Evolutionary conservation across 2,329 filamentous ascomycete species (phyloP), one percentile per base, ranked within the genome.

Genomic region (Bipolaris bicolor): DNA sequence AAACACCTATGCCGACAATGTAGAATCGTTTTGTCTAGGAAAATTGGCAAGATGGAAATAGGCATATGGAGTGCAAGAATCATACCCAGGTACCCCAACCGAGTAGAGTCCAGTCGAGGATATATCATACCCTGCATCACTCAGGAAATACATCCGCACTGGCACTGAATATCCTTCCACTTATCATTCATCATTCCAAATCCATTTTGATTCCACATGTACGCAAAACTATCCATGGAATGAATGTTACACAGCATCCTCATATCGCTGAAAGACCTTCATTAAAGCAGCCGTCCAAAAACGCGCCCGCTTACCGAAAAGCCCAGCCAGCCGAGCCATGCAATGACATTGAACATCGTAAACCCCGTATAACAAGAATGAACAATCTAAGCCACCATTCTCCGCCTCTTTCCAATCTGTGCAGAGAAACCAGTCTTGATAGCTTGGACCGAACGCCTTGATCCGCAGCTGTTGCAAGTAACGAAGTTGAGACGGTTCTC

Each of bases 401-500:
- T 96, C 85, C 88, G 95, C 86, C 95, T 90, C 90, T 97, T 97
- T 79, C 95, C 95, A 79, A 99, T 91, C 82, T 98, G 95, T 79
- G 95, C 95, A 74, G 93, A 96, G 92, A 99, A 99, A 92, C 95
- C 95, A 61, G 92, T 97, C 89, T 99, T 99, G 90, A 99, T 99
- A 68, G 95, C 93, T 60, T 92, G 92, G 77, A 98, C 94, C 74
- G 88, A 92, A 77, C 93, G 90, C 80, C 94, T 75, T 45, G 80
- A 82, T 54, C 81, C 81, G 68, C 82, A 84, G 48, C 79, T 82
- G 82, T 95, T 97, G 88, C 94, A 97, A 59, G 93, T 97, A 76
- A 99, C 92, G 84, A 98, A 99, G 84, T 96, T 97, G 65, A 99
- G 85, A 83, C 95, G 90, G 85, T 98, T 99, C 82, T 99, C 95